These are phyloP conservation scores for Leishmania arabica DNA, from an alignment of 208 protist genomes.

Conservation along the genomic window DNA sequence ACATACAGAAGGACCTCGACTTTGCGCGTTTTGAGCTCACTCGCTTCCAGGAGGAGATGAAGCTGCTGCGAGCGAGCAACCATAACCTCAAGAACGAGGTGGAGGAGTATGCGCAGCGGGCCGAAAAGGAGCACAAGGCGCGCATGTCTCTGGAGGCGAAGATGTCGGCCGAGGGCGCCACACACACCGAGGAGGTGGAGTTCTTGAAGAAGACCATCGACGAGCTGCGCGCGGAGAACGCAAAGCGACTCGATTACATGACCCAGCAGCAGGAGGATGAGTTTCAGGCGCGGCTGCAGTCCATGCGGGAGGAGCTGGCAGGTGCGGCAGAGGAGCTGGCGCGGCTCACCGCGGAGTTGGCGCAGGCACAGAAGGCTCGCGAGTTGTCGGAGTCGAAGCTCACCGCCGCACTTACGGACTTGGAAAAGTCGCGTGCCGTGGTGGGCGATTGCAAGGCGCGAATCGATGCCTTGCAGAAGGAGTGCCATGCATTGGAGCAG, in stretches of 20 bases:
- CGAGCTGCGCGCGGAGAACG: constrained; percentile 58
- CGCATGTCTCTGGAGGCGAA: constrained; percentile 45
- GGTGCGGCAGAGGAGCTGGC: constrained; percentile 32
- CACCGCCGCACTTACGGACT: constrained; percentile 12
- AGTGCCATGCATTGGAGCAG: constrained; percentile 47
- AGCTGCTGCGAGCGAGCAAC: constrained; percentile 50
- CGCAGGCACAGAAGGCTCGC: constrained; percentile 22
- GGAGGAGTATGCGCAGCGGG: constrained; percentile 54
- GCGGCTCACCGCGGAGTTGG: constrained; percentile 37
- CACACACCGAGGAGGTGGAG: constrained; percentile 48
- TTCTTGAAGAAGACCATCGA: constrained; percentile 75
- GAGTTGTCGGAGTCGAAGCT: constrained; percentile 29
- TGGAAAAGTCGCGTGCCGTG: constrained; percentile 26
- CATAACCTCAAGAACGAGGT: constrained; percentile 48
- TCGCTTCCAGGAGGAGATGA: constrained; percentile 67
- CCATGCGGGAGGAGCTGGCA: constrained; percentile 63
- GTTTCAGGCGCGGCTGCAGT: constrained; percentile 52
- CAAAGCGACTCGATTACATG: constrained; percentile 54
- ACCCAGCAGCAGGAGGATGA: constrained; percentile 61
- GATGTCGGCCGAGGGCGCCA: constrained; percentile 33
- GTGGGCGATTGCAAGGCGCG: constrained; percentile 14
- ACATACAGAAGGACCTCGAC: constrained; percentile 81
- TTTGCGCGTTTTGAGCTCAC: constrained; percentile 74
- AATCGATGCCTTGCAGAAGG: constrained; percentile 13
- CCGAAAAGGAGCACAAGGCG: constrained; percentile 52